Conservation (phyloP, 768 basidiomycete species). For the Amanita fuliginea region DNA sequence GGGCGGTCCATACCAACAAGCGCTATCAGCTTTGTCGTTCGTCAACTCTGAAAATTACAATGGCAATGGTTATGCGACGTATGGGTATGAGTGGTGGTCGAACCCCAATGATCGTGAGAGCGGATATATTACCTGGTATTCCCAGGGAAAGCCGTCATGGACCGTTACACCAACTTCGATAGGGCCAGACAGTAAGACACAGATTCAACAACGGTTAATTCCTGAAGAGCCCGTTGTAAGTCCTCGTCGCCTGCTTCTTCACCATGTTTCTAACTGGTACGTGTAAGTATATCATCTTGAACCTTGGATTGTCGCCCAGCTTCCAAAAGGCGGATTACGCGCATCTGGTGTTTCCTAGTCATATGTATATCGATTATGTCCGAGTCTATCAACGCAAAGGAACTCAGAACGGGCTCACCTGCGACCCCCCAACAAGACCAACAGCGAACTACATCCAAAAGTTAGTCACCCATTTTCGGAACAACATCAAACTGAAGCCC, state of each 20-base stretch:
- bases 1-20: constrained; percentile 68
- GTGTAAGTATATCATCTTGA: constrained; percentile 69
- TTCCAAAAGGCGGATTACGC: constrained; percentile 69
- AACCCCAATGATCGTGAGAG: constrained; percentile 51
- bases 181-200: constrained; percentile 46
- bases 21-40: constrained; percentile 51
- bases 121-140: constrained; percentile 84
- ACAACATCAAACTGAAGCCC: not conserved
- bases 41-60: constrained; percentile 47
- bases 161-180: constrained; percentile 52
- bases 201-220: constrained; percentile 61
- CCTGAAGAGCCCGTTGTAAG: constrained; percentile 91
- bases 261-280: constrained; percentile 6
- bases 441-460: constrained; percentile 70
- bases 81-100: constrained; percentile 76
- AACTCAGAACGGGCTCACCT: constrained; percentile 57
- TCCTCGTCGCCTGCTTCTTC: constrained; percentile 8
- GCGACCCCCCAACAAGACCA: constrained; percentile 68
- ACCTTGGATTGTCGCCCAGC: constrained; percentile 67
- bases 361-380: constrained; percentile 85
- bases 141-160: constrained; percentile 61
- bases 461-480: constrained; percentile 17
- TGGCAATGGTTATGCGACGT: constrained; percentile 42
- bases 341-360: constrained; percentile 64
- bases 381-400: constrained; percentile 78